Evolutionary conservation across 768 basidiomycete species (phyloP).

Genomic region (Jaapia argillacea): DNA sequence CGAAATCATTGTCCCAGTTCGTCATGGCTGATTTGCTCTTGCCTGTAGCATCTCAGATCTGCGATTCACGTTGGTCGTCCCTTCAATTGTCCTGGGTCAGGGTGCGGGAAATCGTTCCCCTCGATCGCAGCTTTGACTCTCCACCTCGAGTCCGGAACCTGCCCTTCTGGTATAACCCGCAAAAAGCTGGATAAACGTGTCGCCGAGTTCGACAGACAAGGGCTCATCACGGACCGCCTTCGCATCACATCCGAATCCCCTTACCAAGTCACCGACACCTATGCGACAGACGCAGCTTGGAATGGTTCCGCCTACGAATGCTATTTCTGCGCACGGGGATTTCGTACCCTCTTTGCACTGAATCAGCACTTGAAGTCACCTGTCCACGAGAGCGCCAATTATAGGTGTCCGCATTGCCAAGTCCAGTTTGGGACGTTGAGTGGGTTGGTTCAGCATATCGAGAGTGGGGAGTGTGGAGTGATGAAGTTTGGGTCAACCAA

Average conservation of each 20-base stretch:
- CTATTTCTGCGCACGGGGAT: slow-evolving; percentile 43
- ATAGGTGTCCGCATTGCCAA: slow-evolving; percentile 45
- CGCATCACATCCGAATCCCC: slow-evolving; percentile 25
- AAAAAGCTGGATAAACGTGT: slow-evolving; percentile 29
- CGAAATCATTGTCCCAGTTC: background rate
- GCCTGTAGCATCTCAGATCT: slow-evolving; percentile 39
- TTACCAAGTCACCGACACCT: slow-evolving; percentile 19
- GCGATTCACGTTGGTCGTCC: slow-evolving; percentile 11
- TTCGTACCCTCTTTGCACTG: slow-evolving; percentile 29
- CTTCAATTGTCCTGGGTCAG: slow-evolving; percentile 27
- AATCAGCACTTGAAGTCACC: slow-evolving; percentile 62
- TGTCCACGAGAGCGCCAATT: slow-evolving; percentile 39
- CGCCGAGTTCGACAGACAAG: slow-evolving; percentile 29
- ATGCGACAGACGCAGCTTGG: slow-evolving; percentile 21
- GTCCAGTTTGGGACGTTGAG: slow-evolving; percentile 41
- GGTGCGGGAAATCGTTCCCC: slow-evolving; percentile 39
- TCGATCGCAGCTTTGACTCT: slow-evolving; percentile 43
- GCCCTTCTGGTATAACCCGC: slow-evolving; percentile 38
- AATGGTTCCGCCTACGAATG: slow-evolving; percentile 46
- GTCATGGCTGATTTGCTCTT: background rate
- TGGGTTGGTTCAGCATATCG: slow-evolving; percentile 52
- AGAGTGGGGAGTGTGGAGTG: slow-evolving; percentile 52
- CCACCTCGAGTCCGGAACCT: slow-evolving; percentile 55
- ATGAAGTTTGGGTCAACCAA: slow-evolving; percentile 26
- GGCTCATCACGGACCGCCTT: slow-evolving; percentile 45